Percentiles rank a stretch among this genome's conserved stretches.
phyloP scores from a whole-genome alignment of 306 rosid genomes.

The Cyclanthera cordifolia region DNA sequence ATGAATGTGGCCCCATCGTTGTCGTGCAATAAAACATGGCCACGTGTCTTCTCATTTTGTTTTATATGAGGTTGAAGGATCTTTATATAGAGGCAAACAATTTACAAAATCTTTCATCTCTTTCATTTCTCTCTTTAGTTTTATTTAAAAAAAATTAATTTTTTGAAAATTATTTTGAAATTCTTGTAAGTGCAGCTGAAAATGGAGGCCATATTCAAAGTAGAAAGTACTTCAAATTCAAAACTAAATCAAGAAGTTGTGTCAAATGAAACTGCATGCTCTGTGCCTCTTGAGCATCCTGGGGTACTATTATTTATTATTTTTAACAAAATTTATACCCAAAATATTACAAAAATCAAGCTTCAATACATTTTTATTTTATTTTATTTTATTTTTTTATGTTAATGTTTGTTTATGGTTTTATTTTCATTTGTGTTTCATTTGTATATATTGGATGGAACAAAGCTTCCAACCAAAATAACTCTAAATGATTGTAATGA shows the following conservation, averaged over 20 bases:
- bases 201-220: background rate
- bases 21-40: background rate
- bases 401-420: background rate
- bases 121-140: background rate
- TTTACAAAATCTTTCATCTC: background rate
- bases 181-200: background rate
- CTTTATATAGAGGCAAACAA: background rate
- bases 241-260: background rate
- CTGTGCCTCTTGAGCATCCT: background rate
- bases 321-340: background rate
- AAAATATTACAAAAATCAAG: background rate
- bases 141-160: no score
- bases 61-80: background rate
- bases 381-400: background rate
- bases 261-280: background rate
- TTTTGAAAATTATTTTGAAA: background rate
- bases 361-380: background rate
- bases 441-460: background rate
- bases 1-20: no score
- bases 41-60: background rate
- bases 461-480: background rate
- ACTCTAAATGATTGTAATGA: background rate
- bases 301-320: conserved; percentile 5
- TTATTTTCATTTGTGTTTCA: background rate
- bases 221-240: background rate